Evolutionary conservation across 495 filamentous ascomycete species (phyloP), one percentile per base, ranked within the genome.

Genomic region (Penicillium simplicissimum): DNA sequence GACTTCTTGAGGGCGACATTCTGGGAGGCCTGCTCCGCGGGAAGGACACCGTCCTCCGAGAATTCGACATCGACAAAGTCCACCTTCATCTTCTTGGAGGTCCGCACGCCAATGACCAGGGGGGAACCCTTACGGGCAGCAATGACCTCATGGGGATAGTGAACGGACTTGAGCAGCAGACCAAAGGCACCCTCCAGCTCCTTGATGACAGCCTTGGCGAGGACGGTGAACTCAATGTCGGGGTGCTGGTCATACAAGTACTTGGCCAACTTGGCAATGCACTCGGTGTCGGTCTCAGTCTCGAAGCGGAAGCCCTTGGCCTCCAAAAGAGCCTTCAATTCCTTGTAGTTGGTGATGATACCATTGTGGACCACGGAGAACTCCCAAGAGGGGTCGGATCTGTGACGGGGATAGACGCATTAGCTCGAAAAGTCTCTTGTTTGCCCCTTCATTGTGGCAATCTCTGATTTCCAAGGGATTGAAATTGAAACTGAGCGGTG

Each of bases 261-360:
- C 79, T 98, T 98, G 72, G 94, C 90, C 54, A 98, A 87, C 81
- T 98, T 98, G 61, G 96, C 95, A 75, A 98, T 98, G 74, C 93
- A 97, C 77, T 98, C 95, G 28, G 95, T 98, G 71, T 98, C 95
- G 48, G 95, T 98, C 81, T 98, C 93, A 31, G 94, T 98, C 86
- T 98, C 95, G 74, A 98, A 98, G 59, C 88, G 88, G 84, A 97
- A 97, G 64, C 96, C 96, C 83, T 97, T 98, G 82, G 82, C 84
- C 78, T 92, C 87, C 63, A 98, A 81, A 53, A 98, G 84, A 58
- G 90, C 90, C 87, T 94, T 96, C 67, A 98, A 81, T 81, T 98
- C 95, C 82, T 98, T 98, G 86, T 98, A 98, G 84, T 98, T 98
- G 81, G 95, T 98, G 81, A 98, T 98, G 83, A 98, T 98, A 74